Evolutionary conservation across 202 grass and related monocot species (phyloP).

Genomic region (Zoysia matrella): DNA sequence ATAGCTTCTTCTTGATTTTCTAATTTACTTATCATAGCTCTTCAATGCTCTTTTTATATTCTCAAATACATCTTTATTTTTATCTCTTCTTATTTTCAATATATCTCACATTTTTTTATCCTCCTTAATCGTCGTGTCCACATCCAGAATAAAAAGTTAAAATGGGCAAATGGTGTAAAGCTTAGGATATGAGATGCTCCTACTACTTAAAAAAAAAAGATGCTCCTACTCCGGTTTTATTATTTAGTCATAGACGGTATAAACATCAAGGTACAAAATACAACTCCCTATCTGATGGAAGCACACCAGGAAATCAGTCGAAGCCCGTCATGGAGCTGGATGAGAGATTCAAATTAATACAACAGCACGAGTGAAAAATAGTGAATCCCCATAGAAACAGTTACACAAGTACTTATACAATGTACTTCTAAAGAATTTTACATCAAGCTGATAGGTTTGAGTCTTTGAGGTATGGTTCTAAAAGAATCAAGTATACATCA

Average conservation of each 20-base stretch:
- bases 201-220: neutral
- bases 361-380: slow-evolving; percentile 24
- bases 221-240: neutral
- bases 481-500: slow-evolving; percentile 53
- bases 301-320: neutral
- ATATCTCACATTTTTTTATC: no score
- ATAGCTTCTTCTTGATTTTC: no score
- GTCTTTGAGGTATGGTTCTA: slow-evolving; percentile 43
- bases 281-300: slow-evolving; percentile 3
- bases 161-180: no score
- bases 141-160: no score
- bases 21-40: no score
- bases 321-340: no score
- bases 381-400: slow-evolving; percentile 4
- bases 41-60: no score
- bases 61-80: no score
- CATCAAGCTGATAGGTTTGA: slow-evolving; percentile 34
- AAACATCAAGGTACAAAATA: neutral
- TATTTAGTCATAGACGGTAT: neutral
- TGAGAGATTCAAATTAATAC: neutral
- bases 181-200: neutral
- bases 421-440: slow-evolving; percentile 54
- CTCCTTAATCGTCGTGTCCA: no score
- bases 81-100: no score
- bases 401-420: slow-evolving; percentile 38